phyloP scores from a whole-genome alignment of 2,329 filamentous ascomycete genomes.

The Tolypocladium amazonense region DNA sequence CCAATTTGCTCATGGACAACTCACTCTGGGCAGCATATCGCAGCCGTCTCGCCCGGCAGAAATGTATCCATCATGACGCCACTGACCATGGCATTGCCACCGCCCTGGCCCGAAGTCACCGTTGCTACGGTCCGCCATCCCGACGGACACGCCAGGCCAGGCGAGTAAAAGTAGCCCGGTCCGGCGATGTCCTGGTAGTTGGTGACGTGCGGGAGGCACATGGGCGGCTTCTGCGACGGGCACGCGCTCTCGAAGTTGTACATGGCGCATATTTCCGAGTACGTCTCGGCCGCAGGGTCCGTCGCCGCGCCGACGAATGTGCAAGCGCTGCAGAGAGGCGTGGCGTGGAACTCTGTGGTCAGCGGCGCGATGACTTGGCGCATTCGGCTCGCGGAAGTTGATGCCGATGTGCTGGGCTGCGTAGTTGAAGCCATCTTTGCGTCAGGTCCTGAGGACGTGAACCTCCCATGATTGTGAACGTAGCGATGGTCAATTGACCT shows the following conservation, averaged over 20 bases:
- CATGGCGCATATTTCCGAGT: slow-evolving; percentile 1
- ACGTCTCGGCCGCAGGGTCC: not conserved
- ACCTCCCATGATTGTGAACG: not conserved
- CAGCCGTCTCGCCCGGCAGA: not conserved
- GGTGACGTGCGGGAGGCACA: slow-evolving; percentile 1
- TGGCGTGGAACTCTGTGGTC: not conserved
- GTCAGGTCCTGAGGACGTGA: not conserved
- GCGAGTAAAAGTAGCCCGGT: not conserved
- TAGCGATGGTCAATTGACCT: not conserved
- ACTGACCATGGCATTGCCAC: not conserved
- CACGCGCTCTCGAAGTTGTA: not conserved
- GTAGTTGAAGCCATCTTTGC: not conserved
- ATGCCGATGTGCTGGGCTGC: not conserved
- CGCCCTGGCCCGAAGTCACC: not conserved
- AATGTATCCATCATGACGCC: not conserved
- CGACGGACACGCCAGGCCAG: not conserved
- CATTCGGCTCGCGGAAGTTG: not conserved
- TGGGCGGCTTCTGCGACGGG: not conserved
- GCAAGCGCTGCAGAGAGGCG: not conserved
- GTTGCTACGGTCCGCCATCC: not conserved
- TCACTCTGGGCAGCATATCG: not conserved
- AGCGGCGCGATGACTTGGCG: not conserved
- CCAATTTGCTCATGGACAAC: not conserved
- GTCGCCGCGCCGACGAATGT: slow-evolving; percentile 1
- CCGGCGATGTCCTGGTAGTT: not conserved